A percentile compares a stretch with the other conserved stretches of the same genome.
phyloP scores from a whole-genome alignment of 2,329 filamentous ascomycete genomes.

The Fonsecaea monophora region DNA sequence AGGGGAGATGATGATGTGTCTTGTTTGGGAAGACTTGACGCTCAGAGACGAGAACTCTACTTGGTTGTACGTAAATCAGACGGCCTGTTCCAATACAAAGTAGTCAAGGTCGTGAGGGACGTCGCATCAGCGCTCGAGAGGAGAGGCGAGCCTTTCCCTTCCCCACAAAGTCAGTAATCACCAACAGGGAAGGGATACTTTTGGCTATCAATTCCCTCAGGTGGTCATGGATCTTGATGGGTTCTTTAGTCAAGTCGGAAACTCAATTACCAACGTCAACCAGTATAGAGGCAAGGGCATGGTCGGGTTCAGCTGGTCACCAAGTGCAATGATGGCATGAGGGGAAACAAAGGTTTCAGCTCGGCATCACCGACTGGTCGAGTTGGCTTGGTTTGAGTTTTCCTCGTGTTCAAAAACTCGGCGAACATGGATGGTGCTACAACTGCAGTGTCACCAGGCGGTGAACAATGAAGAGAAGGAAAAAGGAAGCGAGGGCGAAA shows the following conservation, averaged over 20 bases:
- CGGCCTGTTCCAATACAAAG: background rate
- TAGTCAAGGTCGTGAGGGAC: background rate
- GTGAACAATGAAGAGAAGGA: background rate
- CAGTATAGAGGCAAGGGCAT: background rate
- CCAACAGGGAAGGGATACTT: background rate
- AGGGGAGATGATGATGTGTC: background rate
- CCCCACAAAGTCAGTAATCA: background rate
- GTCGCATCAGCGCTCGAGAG: background rate
- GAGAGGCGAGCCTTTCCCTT: background rate
- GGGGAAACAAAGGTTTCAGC: constrained; percentile 8
- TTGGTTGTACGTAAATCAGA: background rate
- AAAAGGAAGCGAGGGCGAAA: background rate
- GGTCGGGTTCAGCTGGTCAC: constrained; percentile 12
- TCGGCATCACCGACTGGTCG: constrained; percentile 17
- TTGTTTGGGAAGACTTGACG: background rate
- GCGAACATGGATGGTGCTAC: background rate
- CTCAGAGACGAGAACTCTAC: background rate
- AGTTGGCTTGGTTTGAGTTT: background rate
- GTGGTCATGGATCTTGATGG: background rate
- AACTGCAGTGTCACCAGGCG: background rate
- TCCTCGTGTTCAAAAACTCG: no score
- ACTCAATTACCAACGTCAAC: background rate
- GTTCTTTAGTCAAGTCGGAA: no score
- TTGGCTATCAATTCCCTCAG: background rate
- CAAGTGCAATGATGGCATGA: background rate